Percentiles rank a stretch among this genome's conserved stretches.
Evolutionary conservation across 352 stramenopile species (phyloP).

Genomic region (Phytophthora litchii): DNA sequence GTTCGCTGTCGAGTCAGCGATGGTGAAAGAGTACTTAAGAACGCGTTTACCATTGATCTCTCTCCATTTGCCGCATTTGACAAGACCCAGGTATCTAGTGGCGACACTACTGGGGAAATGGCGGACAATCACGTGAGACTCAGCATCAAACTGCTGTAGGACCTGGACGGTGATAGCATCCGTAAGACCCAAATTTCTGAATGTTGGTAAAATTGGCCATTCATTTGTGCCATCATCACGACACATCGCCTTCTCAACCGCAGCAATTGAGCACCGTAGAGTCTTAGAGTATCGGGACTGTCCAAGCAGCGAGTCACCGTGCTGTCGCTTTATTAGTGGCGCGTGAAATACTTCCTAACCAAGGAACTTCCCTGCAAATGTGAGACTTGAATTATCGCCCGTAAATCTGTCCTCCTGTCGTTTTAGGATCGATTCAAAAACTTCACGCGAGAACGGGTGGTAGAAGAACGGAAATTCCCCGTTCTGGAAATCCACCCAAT

Average conservation of each 20-base stretch:
- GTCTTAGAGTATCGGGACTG: not conserved
- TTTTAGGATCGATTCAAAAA: not conserved
- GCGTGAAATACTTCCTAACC: constrained; percentile 20
- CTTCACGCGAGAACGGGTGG: not conserved
- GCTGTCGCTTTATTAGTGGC: not conserved
- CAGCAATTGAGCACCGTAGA: not conserved
- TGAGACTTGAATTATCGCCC: not conserved
- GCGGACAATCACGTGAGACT: not conserved
- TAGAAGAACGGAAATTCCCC: not conserved
- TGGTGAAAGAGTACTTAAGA: constrained; percentile 23
- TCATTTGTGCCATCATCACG: not conserved
- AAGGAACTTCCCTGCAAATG: not conserved
- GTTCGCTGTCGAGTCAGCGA: constrained; percentile 26
- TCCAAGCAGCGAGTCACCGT: not conserved
- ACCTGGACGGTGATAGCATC: constrained; percentile 7
- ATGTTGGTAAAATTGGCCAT: constrained; percentile 4
- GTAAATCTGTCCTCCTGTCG: not conserved
- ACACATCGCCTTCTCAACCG: not conserved
- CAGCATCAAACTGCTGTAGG: constrained; percentile 1
- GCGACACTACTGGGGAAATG: constrained; percentile 3
- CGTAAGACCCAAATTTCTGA: not conserved
- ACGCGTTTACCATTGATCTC: constrained; percentile 13
- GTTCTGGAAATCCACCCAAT: not conserved
- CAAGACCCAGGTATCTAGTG: not conserved
- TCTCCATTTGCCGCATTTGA: not conserved